Conservation (phyloP, 805 yeast species). For the Wickerhamomyces xylosicus region DNA sequence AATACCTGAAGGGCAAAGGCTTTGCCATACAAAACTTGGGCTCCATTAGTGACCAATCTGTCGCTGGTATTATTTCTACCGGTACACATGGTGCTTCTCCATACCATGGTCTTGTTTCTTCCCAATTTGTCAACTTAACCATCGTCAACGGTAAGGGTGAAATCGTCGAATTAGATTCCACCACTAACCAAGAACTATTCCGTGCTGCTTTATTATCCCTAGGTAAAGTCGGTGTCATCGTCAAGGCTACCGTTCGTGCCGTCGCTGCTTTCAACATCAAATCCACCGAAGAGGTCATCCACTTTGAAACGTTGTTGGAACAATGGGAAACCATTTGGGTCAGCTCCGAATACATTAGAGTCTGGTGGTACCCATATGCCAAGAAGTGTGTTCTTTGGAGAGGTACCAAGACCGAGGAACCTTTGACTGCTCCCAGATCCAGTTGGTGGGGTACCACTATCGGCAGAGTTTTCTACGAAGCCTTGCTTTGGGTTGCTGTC, state of each 20-base stretch:
- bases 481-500: slow-evolving; percentile 70
- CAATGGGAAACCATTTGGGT: slow-evolving; percentile 78
- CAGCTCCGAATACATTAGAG: slow-evolving; percentile 79
- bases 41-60: slow-evolving; percentile 85
- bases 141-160: slow-evolving; percentile 73
- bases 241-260: slow-evolving; percentile 73
- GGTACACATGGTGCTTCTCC: slow-evolving; percentile 97
- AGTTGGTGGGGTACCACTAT: slow-evolving; percentile 80
- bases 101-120: slow-evolving; percentile 81
- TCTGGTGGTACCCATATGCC: slow-evolving; percentile 98
- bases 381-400: slow-evolving; percentile 84
- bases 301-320: slow-evolving; percentile 61
- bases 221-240: slow-evolving; percentile 88
- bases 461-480: slow-evolving; percentile 75
- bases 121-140: slow-evolving; percentile 73
- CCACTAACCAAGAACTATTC: slow-evolving; percentile 61
- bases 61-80: slow-evolving; percentile 93
- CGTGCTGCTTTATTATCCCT: slow-evolving; percentile 76
- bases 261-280: slow-evolving; percentile 77
- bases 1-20: slow-evolving; percentile 47
- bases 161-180: slow-evolving; percentile 33
- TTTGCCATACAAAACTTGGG: slow-evolving; percentile 88
- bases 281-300: slow-evolving; percentile 72
- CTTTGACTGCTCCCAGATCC: slow-evolving; percentile 50
- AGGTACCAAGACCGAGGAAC: slow-evolving; percentile 65